Evolutionary conservation across 2,329 filamentous ascomycete species (phyloP), one percentile per base, ranked within the genome.

Genomic region (Helotiales sp.): DNA sequence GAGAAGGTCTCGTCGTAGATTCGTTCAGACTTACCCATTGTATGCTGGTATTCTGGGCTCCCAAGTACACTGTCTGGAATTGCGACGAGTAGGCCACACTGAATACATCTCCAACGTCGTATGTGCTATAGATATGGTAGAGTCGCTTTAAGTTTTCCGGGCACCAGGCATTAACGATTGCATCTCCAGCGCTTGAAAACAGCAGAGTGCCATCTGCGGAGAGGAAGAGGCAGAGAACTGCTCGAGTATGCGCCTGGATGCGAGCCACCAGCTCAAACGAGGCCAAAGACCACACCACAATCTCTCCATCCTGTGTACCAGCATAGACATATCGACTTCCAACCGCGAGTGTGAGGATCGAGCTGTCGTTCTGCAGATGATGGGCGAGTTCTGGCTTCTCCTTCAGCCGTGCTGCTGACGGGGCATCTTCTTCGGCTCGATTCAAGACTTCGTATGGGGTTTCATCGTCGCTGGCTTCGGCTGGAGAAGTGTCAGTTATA

Each of bases 51-150:
- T 98, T 97, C 77, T 98, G 96, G 0, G 93, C 93, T 65, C 96
- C 96, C 50, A 97, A 87, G 78, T 97, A 98, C 3, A 97, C 86
- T 0, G 91, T 97, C 72, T 95, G 87, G 74, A 93, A 84, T 72
- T 89, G 86, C 6, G 88, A 82, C 3, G 93, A 97, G 79, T 97
- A 97, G 1, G 91, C 91, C n/a, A 97, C 90, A 73, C 93, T 97
- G 78, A 98, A 98, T 67, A 99, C 89, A 80, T 99, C 96, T 67
- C 96, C 96, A 47, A 97, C 92, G 74, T 98, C 96, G 79, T 97
- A 95, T 58, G 90, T 91, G 70, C 93, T 96, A 82, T 97, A 97
- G 69, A 98, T 92, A 70, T 96, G 93, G 81, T 94, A 96, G 0
- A 96, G 84, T 30, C 91, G 89, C 64, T 86, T 86, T 78, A 97